Evolutionary conservation across 495 filamentous ascomycete genomes (phyloP), one percentile per base, ranked within the genome.

Genomic region (Amorphotheca resinae): DNA sequence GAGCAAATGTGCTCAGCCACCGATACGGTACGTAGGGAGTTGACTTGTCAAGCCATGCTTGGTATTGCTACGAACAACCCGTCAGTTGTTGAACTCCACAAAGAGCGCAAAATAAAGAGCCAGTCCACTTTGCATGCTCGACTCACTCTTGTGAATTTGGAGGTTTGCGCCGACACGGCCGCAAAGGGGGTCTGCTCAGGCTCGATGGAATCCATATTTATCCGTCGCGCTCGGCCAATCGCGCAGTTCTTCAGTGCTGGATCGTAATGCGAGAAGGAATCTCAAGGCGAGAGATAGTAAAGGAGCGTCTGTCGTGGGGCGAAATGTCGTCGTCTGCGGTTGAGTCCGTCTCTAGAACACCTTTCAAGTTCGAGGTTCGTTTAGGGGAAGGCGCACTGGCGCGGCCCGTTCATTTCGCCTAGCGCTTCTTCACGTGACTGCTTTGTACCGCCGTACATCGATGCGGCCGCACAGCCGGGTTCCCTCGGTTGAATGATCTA

Each of bases 21-120:
- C 91, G 77, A 62, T 95, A 93, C 41, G 76, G 61, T 30, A 80
- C 76, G 60, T 79, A 93, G 6, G 91, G 91, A 1, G 87, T 94
- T 28, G 79, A 84, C 60, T 86, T 82, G 65, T 98, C 91, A 38
- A 98, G 80, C 48, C 85, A 87, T 41, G 84, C 70, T 82, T 98
- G 91, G 62, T 93, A 98, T 73, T 87, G 73, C 89, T 96, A 55
- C 43, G 47, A 44, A 33, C 50, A 42, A 31, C 46, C 35, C 18
- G 37, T 50, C 42, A 55, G 14, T n/a, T 22, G 25, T 15, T 2
- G 1, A 35, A 39, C 37, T 5, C 15, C 11, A 28, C n/a, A n/a
- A n/a, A n/a, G n/a, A n/a, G n/a, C n/a, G n/a, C n/a, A n/a, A n/a
- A n/a, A n/a, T 18, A 4, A 37, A 8, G 15, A 18, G 15, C 6